Evolutionary conservation across 2,329 filamentous ascomycete genomes (phyloP).

Genomic region (Endothia cerciana): DNA sequence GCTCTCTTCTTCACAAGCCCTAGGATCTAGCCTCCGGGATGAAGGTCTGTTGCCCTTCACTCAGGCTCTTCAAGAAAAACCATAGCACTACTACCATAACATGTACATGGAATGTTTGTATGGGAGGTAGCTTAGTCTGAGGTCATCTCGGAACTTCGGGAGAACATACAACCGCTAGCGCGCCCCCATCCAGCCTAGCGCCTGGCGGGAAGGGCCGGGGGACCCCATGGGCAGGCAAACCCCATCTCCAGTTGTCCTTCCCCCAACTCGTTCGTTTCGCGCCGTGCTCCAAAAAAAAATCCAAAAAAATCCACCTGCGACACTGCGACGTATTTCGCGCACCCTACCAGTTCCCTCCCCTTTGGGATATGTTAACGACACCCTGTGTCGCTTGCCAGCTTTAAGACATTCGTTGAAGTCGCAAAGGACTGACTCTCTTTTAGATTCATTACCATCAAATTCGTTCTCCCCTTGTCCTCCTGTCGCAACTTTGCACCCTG

Average conservation of each 20-base stretch:
- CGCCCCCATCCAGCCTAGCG: not conserved
- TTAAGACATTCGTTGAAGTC: slow-evolving; percentile 1
- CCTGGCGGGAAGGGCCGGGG: not conserved
- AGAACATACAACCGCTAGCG: not conserved
- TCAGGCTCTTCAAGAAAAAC: not conserved
- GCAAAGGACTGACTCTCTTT: slow-evolving; percentile 9
- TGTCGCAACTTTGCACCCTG: not conserved
- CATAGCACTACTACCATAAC: too few species aligned
- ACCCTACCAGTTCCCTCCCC: not conserved
- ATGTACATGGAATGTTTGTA: not conserved
- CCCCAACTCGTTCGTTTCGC: not conserved
- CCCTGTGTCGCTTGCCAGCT: slow-evolving; percentile 4
- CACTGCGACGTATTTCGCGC: not conserved
- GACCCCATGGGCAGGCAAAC: slow-evolving; percentile 9
- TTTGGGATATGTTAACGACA: not conserved
- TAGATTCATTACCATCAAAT: not conserved
- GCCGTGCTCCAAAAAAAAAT: not conserved
- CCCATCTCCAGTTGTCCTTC: not conserved
- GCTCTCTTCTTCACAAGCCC: not conserved
- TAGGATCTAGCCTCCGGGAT: not conserved
- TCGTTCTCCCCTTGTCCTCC: not conserved
- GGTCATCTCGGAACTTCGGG: slow-evolving; percentile 9
- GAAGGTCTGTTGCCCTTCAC: not conserved
- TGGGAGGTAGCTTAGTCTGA: not conserved
- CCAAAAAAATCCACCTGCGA: not conserved